These are phyloP conservation scores for Globisporangium rhizosaccharum DNA, from an alignment of 352 stramenopile species.

Conservation along the genomic window DNA sequence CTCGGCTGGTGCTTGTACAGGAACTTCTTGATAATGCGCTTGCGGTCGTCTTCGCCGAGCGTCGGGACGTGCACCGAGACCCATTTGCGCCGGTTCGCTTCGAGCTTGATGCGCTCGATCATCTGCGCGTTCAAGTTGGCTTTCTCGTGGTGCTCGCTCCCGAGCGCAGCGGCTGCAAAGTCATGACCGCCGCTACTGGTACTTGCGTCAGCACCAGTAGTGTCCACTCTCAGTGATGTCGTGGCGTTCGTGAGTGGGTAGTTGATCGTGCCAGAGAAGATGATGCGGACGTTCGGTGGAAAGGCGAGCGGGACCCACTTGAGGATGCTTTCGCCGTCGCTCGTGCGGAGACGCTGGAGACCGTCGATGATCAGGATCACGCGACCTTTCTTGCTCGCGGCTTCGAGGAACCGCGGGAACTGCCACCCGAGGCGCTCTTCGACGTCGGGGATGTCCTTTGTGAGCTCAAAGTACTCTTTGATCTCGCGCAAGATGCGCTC, in stretches of 20 bases:
- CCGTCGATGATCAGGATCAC: conserved; percentile 90
- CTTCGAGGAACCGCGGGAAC: conserved; percentile 87
- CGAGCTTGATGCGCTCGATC: conserved; percentile 81
- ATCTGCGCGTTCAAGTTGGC: conserved; percentile 57
- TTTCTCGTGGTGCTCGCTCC: conserved; percentile 58
- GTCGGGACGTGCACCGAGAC: conserved; percentile 52
- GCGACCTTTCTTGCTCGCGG: conserved; percentile 84
- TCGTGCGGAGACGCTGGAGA: conserved; percentile 78
- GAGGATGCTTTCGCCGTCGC: conserved; percentile 84
- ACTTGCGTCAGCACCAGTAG: neutral
- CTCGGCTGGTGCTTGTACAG: conserved; percentile 28
- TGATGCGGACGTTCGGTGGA: conserved; percentile 83
- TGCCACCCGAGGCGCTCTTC: conserved; percentile 89
- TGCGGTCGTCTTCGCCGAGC: conserved; percentile 56
- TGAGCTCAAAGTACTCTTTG: conserved; percentile 90
- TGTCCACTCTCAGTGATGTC: too few species aligned
- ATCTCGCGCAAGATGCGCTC: conserved; percentile 85
- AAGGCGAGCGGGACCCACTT: conserved; percentile 89
- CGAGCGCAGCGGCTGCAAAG: conserved; percentile 2
- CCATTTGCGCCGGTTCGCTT: conserved; percentile 76
- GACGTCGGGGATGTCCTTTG: conserved; percentile 74
- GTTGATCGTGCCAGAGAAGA: conserved; percentile 68
- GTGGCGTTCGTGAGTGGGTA: conserved; percentile 26
- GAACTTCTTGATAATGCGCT: conserved; percentile 59
- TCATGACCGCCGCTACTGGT: neutral